These are phyloP conservation scores for Nicotiana obtusifolia DNA, from an alignment of 257 asterid genomes.

Conservation along the genomic window DNA sequence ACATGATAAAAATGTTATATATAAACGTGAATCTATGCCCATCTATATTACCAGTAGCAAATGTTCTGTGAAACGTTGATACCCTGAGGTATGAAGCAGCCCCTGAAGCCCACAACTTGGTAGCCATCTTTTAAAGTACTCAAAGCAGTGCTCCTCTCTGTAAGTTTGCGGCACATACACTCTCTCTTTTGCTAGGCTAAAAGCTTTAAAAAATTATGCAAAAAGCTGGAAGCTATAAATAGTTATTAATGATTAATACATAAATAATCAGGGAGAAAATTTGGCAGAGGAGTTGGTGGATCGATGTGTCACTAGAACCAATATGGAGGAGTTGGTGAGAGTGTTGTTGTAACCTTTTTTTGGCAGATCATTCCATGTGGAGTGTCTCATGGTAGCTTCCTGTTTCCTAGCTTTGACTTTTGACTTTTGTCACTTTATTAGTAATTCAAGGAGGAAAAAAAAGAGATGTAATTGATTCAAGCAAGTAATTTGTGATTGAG, in stretches of 20 bases:
- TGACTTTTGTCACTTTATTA: neutral
- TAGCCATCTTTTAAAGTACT: constrained; percentile 44
- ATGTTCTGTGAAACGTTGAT: constrained; percentile 62
- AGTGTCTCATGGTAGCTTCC: neutral
- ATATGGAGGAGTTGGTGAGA: constrained; percentile 21
- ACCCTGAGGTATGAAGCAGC: constrained; percentile 77
- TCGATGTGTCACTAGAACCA: constrained; percentile 30
- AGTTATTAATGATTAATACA: neutral
- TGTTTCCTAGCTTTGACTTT: neutral
- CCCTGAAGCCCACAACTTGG: constrained; percentile 65
- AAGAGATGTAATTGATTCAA: too few relatives aligned
- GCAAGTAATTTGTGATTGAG: too few relatives aligned
- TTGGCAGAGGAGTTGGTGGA: constrained; percentile 13
- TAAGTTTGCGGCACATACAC: neutral
- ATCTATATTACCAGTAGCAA: constrained; percentile 58
- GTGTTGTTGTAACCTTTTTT: neutral
- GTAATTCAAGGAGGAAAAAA: too few relatives aligned
- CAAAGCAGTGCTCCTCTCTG: too few relatives aligned
- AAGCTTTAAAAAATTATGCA: neutral
- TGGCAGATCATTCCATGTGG: neutral
- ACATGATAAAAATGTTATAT: neutral
- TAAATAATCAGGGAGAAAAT: neutral
- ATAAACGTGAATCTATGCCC: neutral
- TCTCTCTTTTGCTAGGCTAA: neutral
- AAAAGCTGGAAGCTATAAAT: neutral